Evolutionary conservation across 345 rosid species (phyloP).

Genomic region (Brassica juncea): DNA sequence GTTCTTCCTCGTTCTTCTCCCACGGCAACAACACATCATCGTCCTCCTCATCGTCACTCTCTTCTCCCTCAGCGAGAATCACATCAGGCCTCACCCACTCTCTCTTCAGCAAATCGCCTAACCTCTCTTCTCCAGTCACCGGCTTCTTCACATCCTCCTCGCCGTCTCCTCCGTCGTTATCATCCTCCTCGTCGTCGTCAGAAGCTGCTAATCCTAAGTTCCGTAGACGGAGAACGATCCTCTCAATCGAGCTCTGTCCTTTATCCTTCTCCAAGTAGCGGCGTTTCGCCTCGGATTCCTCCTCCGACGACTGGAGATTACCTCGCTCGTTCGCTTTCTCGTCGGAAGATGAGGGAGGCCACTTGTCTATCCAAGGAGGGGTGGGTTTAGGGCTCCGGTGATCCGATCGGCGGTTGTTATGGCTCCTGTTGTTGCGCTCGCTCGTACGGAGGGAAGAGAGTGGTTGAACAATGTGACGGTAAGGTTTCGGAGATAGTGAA

Average conservation of each 20-base stretch:
- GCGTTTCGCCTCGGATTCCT: conserved; percentile 31
- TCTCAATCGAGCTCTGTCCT: conserved; percentile 72
- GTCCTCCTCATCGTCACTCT: conserved; percentile 42
- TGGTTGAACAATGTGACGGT: conserved; percentile 40
- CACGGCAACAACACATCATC: conserved; percentile 59
- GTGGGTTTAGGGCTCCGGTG: conserved; percentile 40
- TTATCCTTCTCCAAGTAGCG: conserved; percentile 44
- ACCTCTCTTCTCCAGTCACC: conserved; percentile 76
- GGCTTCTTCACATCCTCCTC: conserved; percentile 39
- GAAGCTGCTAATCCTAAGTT: conserved; percentile 76
- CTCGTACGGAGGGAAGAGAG: conserved; percentile 48
- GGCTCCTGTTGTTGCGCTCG: conserved; percentile 38
- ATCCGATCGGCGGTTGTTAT: conserved; percentile 37
- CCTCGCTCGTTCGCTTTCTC: conserved; percentile 25
- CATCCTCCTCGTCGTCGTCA: conserved; percentile 58
- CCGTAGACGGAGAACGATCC: conserved; percentile 82
- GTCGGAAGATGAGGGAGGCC: conserved; percentile 43
- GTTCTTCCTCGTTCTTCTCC: conserved; percentile 57
- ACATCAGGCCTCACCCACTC: conserved; percentile 93
- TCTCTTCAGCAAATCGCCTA: conserved; percentile 73
- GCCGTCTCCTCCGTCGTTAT: neutral
- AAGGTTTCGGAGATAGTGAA: conserved; percentile 43
- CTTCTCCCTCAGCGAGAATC: conserved; percentile 50
- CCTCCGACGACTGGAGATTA: conserved; percentile 38
- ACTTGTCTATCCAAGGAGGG: conserved; percentile 60